Evolutionary conservation across 192 early-diverging fungal species (phyloP), one percentile per base, ranked within the genome.

Genomic region (Dissophora ornata): DNA sequence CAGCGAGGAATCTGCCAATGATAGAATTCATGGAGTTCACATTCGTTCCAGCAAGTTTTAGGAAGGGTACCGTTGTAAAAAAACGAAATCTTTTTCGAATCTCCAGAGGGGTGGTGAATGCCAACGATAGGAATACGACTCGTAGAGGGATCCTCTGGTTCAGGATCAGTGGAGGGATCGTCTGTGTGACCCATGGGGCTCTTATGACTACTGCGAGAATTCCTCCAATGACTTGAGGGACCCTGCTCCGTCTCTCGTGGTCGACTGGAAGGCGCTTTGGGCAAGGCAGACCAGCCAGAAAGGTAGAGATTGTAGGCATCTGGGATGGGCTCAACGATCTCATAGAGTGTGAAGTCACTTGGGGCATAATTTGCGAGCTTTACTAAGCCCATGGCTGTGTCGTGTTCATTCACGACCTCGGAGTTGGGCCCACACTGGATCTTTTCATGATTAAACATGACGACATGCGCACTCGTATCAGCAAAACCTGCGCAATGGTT

Each of bases 401-500:
- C 80, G 18, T 80, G 69, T 25, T 66, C 61, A 19, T 69, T 71
- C n/a, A 65, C 54, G 10, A 62, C 66, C 34, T 70, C 65, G 7
- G 78, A 29, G 12, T 22, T 24, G 1, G 36, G 38, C 3, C 70
- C 67, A 42, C 82, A 84, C 12, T 57, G 65, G 15, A 51, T 24
- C 41, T 68, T 73, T 42, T 84, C 66, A 38, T 84, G 77, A 30
- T 84, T 84, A 54, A 84, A 84, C 82, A 84, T 84, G 44, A 84
- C 77, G 15, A 84, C 18, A 62, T 84, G 80, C 2, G 64, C 65
- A 16, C 52, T 67, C 4, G 71, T 79, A 29, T 84, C 70, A 25
- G 59, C 3, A 25, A 56, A 81, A 6, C 70, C 71, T 28, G 75
- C 36, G 29, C 82, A 84, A 49, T 84, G 82, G 42, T 79, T 69